Conservation (phyloP, 2,329 filamentous ascomycete species). For the Venturiaceae sp. region DNA sequence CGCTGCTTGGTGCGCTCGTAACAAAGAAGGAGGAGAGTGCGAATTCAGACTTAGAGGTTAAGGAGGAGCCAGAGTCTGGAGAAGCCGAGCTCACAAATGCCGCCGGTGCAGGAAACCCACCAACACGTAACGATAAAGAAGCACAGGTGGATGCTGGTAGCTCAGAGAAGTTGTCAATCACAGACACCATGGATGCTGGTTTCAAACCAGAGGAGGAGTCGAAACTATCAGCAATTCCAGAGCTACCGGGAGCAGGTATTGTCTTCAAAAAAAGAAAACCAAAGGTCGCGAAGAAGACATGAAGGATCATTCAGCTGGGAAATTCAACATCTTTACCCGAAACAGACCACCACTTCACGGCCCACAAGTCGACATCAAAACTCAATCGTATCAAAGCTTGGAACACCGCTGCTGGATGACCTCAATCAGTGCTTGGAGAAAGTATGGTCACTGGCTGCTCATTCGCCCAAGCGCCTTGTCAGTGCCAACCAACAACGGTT, state of each 20-base stretch:
- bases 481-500: too few species aligned
- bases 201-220: slow-evolving; percentile 5
- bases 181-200: background rate
- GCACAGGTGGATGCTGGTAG: background rate
- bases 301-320: background rate
- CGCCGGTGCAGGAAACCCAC: background rate
- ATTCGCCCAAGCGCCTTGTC: too few species aligned
- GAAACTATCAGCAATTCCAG: slow-evolving; percentile 2
- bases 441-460: too few species aligned
- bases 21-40: slow-evolving; percentile 30
- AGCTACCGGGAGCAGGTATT: slow-evolving; percentile 9
- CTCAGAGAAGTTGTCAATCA: background rate
- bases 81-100: slow-evolving; percentile 8
- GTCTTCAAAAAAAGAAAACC: slow-evolving; percentile 12
- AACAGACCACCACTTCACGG: too few species aligned
- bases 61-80: slow-evolving; percentile 31
- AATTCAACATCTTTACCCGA: too few species aligned
- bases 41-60: slow-evolving; percentile 29
- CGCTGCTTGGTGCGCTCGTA: slow-evolving; percentile 33
- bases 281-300: slow-evolving; percentile 1
- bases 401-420: too few species aligned
- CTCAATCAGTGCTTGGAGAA: too few species aligned
- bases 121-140: slow-evolving; percentile 4
- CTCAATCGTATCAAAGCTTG: too few species aligned
- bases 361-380: too few species aligned